Conservation (phyloP, 2,329 filamentous ascomycete genomes). For the Phialemonium atrogriseum region DNA sequence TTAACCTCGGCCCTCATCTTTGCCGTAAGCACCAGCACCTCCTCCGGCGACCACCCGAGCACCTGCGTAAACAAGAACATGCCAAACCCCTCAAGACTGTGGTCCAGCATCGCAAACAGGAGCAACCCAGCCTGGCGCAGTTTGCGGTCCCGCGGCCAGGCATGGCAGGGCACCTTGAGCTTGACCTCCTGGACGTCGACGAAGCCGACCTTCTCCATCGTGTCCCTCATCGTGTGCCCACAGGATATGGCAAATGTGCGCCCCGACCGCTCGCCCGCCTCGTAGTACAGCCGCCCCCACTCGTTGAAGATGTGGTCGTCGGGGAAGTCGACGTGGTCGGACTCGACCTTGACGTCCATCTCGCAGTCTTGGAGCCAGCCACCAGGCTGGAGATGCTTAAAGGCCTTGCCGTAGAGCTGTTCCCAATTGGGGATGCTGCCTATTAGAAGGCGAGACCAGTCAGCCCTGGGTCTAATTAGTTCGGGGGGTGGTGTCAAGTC, state of each 20-base stretch:
- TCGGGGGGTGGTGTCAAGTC: too few relatives aligned
- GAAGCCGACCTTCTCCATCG: slow-evolving; percentile 32
- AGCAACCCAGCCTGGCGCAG: too few relatives aligned
- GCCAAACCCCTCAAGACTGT: too few relatives aligned
- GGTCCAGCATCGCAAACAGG: too few relatives aligned
- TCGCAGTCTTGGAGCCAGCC: slow-evolving; percentile 45
- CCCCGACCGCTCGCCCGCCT: slow-evolving; percentile 17
- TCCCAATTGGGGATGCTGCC: too few relatives aligned
- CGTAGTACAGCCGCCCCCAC: slow-evolving; percentile 18
- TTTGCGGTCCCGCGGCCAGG: slow-evolving; percentile 26
- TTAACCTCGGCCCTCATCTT: too few relatives aligned
- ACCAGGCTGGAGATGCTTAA: slow-evolving; percentile 28
- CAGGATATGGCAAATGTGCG: slow-evolving; percentile 27
- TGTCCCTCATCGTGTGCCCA: slow-evolving; percentile 20
- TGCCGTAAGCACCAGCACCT: too few relatives aligned
- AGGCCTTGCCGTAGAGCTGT: background rate
- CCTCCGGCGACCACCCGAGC: too few relatives aligned
- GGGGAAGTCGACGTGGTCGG: slow-evolving; percentile 35
- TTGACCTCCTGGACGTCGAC: slow-evolving; percentile 26
- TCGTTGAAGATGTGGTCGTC: slow-evolving; percentile 28
- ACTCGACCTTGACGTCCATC: slow-evolving; percentile 29
- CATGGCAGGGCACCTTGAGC: slow-evolving; percentile 34
- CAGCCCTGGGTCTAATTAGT: too few relatives aligned
- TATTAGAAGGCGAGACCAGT: too few relatives aligned
- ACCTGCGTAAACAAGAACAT: too few relatives aligned